These are phyloP conservation scores for Cryptococcus sp. DNA, from an alignment of 1,284 basidiomycete genomes.

Conservation along the genomic window DNA sequence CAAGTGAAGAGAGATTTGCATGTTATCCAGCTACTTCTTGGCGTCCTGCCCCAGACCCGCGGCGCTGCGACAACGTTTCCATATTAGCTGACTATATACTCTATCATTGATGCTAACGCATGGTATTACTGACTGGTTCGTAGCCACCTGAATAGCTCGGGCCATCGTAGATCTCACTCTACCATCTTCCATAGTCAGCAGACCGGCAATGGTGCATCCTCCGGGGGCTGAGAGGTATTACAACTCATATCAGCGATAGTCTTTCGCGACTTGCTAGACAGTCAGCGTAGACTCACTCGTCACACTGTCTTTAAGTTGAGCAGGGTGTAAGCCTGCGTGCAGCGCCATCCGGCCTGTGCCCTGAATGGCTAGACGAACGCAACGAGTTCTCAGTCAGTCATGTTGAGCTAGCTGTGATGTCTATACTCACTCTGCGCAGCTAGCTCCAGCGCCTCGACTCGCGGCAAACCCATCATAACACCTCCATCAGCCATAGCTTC, in stretches of 20 bases:
- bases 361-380: conserved; percentile 70
- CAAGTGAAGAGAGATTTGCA: no score
- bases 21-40: conserved; percentile 34
- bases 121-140: conserved; percentile 61
- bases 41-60: conserved; percentile 49
- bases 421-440: conserved; percentile 83
- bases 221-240: conserved; percentile 71
- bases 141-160: conserved; percentile 89
- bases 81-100: conserved; percentile 3
- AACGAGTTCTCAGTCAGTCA: conserved; percentile 2
- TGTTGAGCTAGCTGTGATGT: background rate
- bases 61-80: conserved; percentile 34
- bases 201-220: conserved; percentile 96
- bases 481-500: conserved; percentile 99
- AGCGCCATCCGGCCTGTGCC: conserved; percentile 96
- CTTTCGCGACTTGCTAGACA: background rate
- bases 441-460: conserved; percentile 89
- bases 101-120: background rate
- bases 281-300: conserved; percentile 70
- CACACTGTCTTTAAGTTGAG: conserved; percentile 95
- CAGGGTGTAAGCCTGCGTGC: conserved; percentile 83
- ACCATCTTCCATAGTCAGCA: conserved; percentile 93
- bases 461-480: conserved; percentile 99
- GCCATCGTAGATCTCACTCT: conserved; percentile 92
- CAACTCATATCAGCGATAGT: no score